Percentiles rank a stretch among this genome's conserved stretches.
Evolutionary conservation across 2,329 filamentous ascomycete species (phyloP).

Genomic region (Myriosclerotinia duriaeana): DNA sequence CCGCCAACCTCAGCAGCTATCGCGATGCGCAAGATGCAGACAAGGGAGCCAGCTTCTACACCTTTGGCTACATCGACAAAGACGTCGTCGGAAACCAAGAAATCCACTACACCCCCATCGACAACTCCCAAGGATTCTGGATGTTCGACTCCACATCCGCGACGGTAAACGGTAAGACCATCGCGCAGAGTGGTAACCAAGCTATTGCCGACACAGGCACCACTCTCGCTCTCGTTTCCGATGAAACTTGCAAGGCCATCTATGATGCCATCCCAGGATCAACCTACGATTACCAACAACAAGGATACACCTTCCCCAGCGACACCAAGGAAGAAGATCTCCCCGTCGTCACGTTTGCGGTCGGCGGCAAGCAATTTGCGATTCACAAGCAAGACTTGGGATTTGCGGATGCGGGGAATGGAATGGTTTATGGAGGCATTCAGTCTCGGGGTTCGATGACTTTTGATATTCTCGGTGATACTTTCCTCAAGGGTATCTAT

Average conservation of each 20-base stretch:
- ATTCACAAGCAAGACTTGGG: constrained; percentile 60
- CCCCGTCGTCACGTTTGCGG: constrained; percentile 60
- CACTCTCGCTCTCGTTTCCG: constrained; percentile 64
- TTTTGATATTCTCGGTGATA: constrained; percentile 60
- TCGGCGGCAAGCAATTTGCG: constrained; percentile 59
- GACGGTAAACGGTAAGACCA: constrained; percentile 55
- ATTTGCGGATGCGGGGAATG: constrained; percentile 54
- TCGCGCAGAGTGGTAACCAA: constrained; percentile 55
- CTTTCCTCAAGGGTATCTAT: constrained; percentile 59
- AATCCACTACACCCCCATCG: constrained; percentile 60
- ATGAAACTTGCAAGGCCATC: constrained; percentile 59
- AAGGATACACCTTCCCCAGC: constrained; percentile 65
- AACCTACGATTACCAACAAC: constrained; percentile 53
- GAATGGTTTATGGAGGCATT: constrained; percentile 59
- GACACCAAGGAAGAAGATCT: constrained; percentile 52
- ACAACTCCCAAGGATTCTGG: constrained; percentile 69
- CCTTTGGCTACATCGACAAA: constrained; percentile 70
- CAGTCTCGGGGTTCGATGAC: constrained; percentile 54
- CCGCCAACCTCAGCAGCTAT: constrained; percentile 56
- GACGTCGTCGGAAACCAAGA: constrained; percentile 55
- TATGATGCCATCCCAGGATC: constrained; percentile 64
- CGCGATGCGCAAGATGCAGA: constrained; percentile 48
- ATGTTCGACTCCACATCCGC: constrained; percentile 58
- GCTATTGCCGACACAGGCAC: constrained; percentile 73
- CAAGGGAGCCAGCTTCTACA: constrained; percentile 60